Evolutionary conservation across 768 basidiomycete genomes (phyloP).

Genomic region (Pleurotus eryngii): DNA sequence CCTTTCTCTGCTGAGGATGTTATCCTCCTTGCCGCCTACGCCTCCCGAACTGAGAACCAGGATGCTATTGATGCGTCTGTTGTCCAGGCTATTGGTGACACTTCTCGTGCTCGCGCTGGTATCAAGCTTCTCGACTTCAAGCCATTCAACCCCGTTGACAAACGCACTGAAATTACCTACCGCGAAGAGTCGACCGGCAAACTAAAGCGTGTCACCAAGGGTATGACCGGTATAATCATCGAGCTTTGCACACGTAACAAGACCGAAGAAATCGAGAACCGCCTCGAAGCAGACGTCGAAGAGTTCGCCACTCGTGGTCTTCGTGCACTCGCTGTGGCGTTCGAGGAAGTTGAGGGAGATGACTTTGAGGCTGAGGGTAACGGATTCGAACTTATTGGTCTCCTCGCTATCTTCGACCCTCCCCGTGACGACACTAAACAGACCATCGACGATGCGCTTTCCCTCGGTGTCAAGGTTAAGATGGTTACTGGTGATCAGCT

Average conservation of each 20-base stretch:
- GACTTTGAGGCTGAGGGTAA: slow-evolving; percentile 87
- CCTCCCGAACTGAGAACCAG: slow-evolving; percentile 98
- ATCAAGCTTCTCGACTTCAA: slow-evolving; percentile 99
- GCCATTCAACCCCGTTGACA: slow-evolving; percentile 99
- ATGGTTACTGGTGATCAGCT: slow-evolving; percentile 99
- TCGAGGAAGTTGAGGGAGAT: slow-evolving; percentile 85
- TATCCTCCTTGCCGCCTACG: slow-evolving; percentile 91
- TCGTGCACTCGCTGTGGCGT: slow-evolving; percentile 94
- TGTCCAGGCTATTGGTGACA: slow-evolving; percentile 73
- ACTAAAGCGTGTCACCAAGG: slow-evolving; percentile 98
- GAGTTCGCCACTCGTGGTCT: slow-evolving; percentile 96
- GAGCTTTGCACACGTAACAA: slow-evolving; percentile 98
- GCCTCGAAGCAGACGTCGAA: slow-evolving; percentile 92
- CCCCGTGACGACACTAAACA: slow-evolving; percentile 98
- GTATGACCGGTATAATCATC: slow-evolving; percentile 99
- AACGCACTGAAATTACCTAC: slow-evolving; percentile 99
- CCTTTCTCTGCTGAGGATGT: slow-evolving; percentile 87
- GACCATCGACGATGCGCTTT: slow-evolving; percentile 95
- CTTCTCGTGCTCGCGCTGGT: slow-evolving; percentile 74
- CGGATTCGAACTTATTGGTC: slow-evolving; percentile 96
- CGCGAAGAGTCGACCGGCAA: slow-evolving; percentile 91
- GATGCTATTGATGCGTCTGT: slow-evolving; percentile 94
- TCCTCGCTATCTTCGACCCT: slow-evolving; percentile 96
- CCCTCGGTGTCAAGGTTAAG: slow-evolving; percentile 97
- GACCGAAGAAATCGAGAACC: slow-evolving; percentile 87